Evolutionary conservation across 345 rosid genomes (phyloP).

Genomic region (Lumnitzera littorea): DNA sequence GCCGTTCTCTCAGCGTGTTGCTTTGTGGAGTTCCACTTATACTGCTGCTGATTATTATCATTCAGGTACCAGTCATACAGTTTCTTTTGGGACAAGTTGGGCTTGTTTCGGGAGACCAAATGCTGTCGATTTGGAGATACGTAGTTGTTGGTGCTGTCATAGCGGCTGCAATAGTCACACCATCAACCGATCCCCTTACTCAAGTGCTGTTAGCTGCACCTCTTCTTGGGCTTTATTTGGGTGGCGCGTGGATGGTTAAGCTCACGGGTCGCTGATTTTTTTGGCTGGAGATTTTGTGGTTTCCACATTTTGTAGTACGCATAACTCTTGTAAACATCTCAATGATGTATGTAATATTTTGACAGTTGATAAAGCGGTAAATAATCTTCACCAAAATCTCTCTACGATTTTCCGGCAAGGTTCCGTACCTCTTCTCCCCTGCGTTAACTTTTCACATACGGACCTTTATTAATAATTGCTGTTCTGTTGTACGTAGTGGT

Average conservation of each 20-base stretch:
- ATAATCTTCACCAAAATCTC: no score
- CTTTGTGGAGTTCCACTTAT: background rate
- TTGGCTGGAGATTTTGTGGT: no score
- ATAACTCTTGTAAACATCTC: no score
- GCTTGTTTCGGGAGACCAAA: slow-evolving; percentile 78
- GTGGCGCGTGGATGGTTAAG: slow-evolving; percentile 94
- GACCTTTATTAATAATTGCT: no score
- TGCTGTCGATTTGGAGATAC: slow-evolving; percentile 96
- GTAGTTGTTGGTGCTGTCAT: slow-evolving; percentile 92
- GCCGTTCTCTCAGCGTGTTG: background rate
- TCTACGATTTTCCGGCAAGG: no score
- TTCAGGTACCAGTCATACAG: slow-evolving; percentile 96
- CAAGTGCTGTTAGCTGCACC: slow-evolving; percentile 88
- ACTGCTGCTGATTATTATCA: background rate
- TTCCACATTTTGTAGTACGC: no score
- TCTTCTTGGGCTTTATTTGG: slow-evolving; percentile 85
- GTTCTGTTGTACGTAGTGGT: no score
- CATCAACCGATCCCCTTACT: slow-evolving; percentile 96
- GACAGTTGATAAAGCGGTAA: no score
- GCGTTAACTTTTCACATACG: no score
- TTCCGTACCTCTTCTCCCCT: no score
- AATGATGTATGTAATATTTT: no score
- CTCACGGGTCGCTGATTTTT: slow-evolving; percentile 54
- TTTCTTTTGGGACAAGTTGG: slow-evolving; percentile 88
- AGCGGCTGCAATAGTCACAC: slow-evolving; percentile 90